Percentiles rank a stretch among this genome's conserved stretches.
Evolutionary conservation across 2,329 filamentous ascomycete species (phyloP).

Genomic region (Niveomyces coronatus): DNA sequence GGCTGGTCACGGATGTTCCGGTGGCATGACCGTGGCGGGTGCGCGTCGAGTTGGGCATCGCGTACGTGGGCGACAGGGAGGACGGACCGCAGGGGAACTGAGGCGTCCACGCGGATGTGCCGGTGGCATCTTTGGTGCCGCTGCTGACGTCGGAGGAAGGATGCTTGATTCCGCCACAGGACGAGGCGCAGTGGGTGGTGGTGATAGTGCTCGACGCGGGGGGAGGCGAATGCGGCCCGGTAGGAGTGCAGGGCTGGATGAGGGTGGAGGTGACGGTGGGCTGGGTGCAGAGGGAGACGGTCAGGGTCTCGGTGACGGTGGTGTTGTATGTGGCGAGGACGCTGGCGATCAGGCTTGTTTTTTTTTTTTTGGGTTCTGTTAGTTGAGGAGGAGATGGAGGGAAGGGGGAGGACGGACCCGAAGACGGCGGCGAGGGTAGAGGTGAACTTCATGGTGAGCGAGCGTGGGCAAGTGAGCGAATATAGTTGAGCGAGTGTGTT

Average conservation of each 20-base stretch:
- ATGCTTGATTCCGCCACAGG: constrained; percentile 8
- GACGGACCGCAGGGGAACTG: constrained; percentile 1
- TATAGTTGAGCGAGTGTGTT: constrained; percentile 1
- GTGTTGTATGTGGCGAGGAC: constrained; percentile 17
- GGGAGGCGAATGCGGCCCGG: background rate
- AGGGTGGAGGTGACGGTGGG: constrained; percentile 9
- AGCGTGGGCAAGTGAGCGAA: constrained; percentile 2
- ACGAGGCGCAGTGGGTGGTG: constrained; percentile 5
- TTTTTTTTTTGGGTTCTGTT: constrained; percentile 13
- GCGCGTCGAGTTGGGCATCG: constrained; percentile 1
- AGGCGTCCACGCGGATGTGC: background rate
- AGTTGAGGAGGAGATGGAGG: constrained; percentile 2
- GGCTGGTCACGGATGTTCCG: background rate
- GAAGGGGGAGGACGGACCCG: background rate
- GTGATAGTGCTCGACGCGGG: background rate
- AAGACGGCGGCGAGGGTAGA: background rate
- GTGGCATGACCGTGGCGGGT: background rate
- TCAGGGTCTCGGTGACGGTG: constrained; percentile 22
- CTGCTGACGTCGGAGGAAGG: background rate
- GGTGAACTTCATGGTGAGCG: constrained; percentile 5
- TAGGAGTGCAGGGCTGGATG: background rate
- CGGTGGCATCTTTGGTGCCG: background rate
- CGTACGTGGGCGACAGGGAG: background rate
- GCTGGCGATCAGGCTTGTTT: constrained; percentile 10
- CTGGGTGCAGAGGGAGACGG: constrained; percentile 9